phyloP scores from a whole-genome alignment of 179 eudicot genomes.

The Patellifolia procumbens region DNA sequence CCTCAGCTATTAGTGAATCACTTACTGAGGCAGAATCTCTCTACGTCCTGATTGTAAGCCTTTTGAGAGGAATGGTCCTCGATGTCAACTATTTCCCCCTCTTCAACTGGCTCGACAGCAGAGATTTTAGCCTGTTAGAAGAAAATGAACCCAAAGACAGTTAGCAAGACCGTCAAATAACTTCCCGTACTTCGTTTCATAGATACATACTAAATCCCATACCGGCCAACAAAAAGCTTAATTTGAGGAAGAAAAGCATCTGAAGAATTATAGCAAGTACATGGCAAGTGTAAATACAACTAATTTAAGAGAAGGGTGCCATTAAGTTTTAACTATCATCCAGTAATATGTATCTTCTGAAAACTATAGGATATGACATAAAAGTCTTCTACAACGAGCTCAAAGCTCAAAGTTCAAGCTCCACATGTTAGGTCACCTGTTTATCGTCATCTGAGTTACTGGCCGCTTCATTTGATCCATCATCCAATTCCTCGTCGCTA shows the following conservation, averaged over 20 bases:
- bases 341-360: not conserved
- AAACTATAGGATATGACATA: not conserved
- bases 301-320: not conserved
- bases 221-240: slow-evolving; percentile 6
- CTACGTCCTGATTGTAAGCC: slow-evolving; percentile 31
- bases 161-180: slow-evolving; percentile 11
- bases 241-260: not conserved
- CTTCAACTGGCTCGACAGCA: slow-evolving; percentile 33
- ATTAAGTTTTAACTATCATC: not conserved
- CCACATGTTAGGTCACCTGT: slow-evolving; percentile 47
- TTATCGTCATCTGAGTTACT: slow-evolving; percentile 34
- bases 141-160: slow-evolving; percentile 4
- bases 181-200: slow-evolving; percentile 10
- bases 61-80: slow-evolving; percentile 35
- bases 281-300: not conserved
- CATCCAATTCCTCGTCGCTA: slow-evolving; percentile 91
- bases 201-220: not conserved
- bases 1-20: slow-evolving; percentile 34
- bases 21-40: slow-evolving; percentile 31
- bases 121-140: slow-evolving; percentile 41
- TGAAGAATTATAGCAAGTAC: not conserved
- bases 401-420: not conserved
- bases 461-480: slow-evolving; percentile 48
- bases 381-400: not conserved
- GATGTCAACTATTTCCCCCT: slow-evolving; percentile 28